Conservation (phyloP, 2,329 filamentous ascomycete genomes). For the Boeremia exigua region DNA sequence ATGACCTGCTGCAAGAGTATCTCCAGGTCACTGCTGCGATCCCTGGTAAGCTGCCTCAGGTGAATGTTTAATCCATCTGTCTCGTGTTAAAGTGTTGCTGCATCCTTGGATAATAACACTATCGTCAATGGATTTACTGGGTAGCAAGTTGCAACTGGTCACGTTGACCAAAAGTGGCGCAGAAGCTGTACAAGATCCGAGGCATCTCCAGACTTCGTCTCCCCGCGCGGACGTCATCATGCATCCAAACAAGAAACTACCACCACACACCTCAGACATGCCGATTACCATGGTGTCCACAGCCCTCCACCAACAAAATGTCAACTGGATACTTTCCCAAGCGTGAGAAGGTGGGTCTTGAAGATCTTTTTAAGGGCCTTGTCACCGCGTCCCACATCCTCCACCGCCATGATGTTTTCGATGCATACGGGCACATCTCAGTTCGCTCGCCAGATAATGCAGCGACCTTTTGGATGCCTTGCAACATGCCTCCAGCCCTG, state of each 20-base stretch:
- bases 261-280: neutral
- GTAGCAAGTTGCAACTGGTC: neutral
- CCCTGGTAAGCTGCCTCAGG: no score
- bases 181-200: conserved; percentile 1
- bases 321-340: conserved; percentile 48
- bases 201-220: conserved; percentile 7
- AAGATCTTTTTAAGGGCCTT: conserved; percentile 48
- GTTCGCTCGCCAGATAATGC: conserved; percentile 57
- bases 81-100: no score
- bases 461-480: conserved; percentile 55
- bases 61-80: no score
- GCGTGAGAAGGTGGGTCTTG: conserved; percentile 47
- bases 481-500: conserved; percentile 52
- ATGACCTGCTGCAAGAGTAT: no score
- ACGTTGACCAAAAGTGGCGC: neutral
- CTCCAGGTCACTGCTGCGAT: no score
- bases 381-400: conserved; percentile 60
- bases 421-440: conserved; percentile 63
- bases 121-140: neutral
- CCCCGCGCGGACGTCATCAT: conserved; percentile 29
- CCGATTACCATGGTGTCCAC: conserved; percentile 5
- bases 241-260: conserved; percentile 15
- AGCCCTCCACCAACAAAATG: conserved; percentile 26
- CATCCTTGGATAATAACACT: neutral
- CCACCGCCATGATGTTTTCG: conserved; percentile 58